These are phyloP conservation scores for Hypoxylon rubiginosum DNA, from an alignment of 2,329 filamentous ascomycete genomes.

Conservation along the genomic window DNA sequence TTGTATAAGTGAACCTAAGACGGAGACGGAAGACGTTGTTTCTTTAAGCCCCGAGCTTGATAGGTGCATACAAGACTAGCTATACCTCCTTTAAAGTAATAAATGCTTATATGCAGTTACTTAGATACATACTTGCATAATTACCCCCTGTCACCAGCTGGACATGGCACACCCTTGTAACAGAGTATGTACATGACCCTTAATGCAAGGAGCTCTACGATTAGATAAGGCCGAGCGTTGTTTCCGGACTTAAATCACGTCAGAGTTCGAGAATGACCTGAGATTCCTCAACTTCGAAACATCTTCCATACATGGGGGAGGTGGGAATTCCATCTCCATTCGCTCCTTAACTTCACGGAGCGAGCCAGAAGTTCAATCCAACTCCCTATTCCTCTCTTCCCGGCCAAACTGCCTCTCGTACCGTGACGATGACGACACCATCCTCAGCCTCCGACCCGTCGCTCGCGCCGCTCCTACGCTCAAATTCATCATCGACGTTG, in stretches of 20 bases:
- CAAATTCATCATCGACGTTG: slow-evolving; percentile 49
- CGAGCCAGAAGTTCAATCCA: neutral
- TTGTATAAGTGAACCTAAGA: too few relatives aligned
- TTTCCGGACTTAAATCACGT: slow-evolving; percentile 28
- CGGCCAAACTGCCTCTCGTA: slow-evolving; percentile 17
- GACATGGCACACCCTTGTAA: neutral
- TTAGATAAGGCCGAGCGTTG: slow-evolving; percentile 33
- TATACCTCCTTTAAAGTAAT: too few relatives aligned
- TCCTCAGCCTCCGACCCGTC: slow-evolving; percentile 41
- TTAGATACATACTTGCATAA: too few relatives aligned
- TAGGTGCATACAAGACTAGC: too few relatives aligned
- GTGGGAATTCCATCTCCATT: slow-evolving; percentile 27
- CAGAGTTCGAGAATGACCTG: slow-evolving; percentile 23
- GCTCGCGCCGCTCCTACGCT: slow-evolving; percentile 47
- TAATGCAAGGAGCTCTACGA: slow-evolving; percentile 5
- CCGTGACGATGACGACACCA: slow-evolving; percentile 41
- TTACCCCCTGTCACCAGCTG: too few relatives aligned
- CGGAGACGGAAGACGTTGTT: too few relatives aligned
- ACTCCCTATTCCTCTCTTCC: slow-evolving; percentile 2
- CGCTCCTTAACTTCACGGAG: slow-evolving; percentile 21
- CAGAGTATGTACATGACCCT: neutral
- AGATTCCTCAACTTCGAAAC: slow-evolving; percentile 5
- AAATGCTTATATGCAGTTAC: too few relatives aligned
- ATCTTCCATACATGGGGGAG: slow-evolving; percentile 17
- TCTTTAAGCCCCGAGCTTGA: too few relatives aligned